Conservation (phyloP, 495 filamentous ascomycete genomes). For the Hypoxylon intermedium region DNA sequence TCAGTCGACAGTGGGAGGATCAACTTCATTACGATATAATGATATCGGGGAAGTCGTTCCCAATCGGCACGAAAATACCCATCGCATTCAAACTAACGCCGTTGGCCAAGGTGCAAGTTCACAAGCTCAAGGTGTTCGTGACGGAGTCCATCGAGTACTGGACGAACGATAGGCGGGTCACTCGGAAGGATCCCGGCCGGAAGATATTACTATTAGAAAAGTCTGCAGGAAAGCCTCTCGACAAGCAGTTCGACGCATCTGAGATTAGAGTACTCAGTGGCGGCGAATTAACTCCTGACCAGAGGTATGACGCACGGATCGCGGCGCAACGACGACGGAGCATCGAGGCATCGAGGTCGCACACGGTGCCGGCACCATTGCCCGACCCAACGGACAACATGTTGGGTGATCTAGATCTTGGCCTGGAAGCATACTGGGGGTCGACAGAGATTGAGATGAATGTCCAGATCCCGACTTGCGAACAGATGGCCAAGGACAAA, state of each 20-base stretch:
- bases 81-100: slow-evolving; percentile 98
- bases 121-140: slow-evolving; percentile 93
- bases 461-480: slow-evolving; percentile 91
- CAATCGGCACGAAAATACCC: slow-evolving; percentile 87
- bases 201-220: slow-evolving; percentile 94
- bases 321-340: slow-evolving; percentile 49
- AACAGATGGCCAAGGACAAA: slow-evolving; percentile 83
- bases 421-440: slow-evolving; percentile 70
- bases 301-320: slow-evolving; percentile 52
- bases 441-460: slow-evolving; percentile 98
- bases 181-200: slow-evolving; percentile 80
- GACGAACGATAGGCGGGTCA: slow-evolving; percentile 84
- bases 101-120: slow-evolving; percentile 93
- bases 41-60: slow-evolving; percentile 98
- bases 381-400: slow-evolving; percentile 69
- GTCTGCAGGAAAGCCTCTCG: slow-evolving; percentile 77
- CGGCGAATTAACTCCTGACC: slow-evolving; percentile 66
- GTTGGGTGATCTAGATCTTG: slow-evolving; percentile 76
- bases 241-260: slow-evolving; percentile 79
- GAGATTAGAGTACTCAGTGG: slow-evolving; percentile 80
- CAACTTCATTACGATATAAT: slow-evolving; percentile 98
- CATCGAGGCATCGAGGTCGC: slow-evolving; percentile 45
- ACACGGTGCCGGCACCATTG: slow-evolving; percentile 46
- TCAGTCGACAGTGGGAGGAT: slow-evolving; percentile 96
- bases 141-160: slow-evolving; percentile 96